Base-by-base conservation (phyloP, 768 basidiomycete genomes). In the Sporobolomyces roseus region DNA sequence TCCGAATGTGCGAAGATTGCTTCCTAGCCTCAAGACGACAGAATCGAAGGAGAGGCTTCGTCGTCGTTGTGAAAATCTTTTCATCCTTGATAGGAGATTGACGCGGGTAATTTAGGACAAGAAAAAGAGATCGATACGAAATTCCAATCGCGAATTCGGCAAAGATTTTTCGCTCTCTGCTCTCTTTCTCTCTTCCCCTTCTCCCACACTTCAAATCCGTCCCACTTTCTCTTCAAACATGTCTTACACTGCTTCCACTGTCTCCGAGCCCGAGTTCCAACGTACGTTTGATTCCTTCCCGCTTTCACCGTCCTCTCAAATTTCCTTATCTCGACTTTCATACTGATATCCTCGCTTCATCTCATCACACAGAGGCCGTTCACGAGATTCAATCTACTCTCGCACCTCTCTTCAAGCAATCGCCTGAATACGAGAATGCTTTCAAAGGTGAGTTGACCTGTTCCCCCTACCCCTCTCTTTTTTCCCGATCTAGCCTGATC, bases 371-470 rank as follows among this genome's bases (percentile, higher is more conserved):
- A 43, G 75, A 87, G 85, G 87, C 87, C 46, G 80, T 87, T 70
- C 75, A 82, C 77, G 88, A 89, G 82, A 84, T 88, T 75, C 83
- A 81, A 48, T 79, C 80, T 32, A 86, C 86, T 75, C 81, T 89
- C 75, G 81, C 79, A 35, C 82, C 84, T 46, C 87, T 89, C 82
- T 83, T 89, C 75, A 81, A 78, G 63, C 83, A 84, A 71, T 84
- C 87, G 78, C 87, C 87, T 41, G 82, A 83, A 70, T 88, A 88
- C 82, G 80, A 84, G 77, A 85, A 83, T 77, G 86, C 86, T 38
- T 82, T 89, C 72, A 83, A 85, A 63, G 82, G 87, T 71, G 82
- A n/a, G 70, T 30, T n/a, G 32, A 14, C 29, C 51, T 25, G 17
- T 45, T 19, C 12, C 14, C 14, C 54, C 29, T 29, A 30, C 49